Conservation (phyloP, 2,329 filamentous ascomycete species). For the Cladosporium sp. region DNA sequence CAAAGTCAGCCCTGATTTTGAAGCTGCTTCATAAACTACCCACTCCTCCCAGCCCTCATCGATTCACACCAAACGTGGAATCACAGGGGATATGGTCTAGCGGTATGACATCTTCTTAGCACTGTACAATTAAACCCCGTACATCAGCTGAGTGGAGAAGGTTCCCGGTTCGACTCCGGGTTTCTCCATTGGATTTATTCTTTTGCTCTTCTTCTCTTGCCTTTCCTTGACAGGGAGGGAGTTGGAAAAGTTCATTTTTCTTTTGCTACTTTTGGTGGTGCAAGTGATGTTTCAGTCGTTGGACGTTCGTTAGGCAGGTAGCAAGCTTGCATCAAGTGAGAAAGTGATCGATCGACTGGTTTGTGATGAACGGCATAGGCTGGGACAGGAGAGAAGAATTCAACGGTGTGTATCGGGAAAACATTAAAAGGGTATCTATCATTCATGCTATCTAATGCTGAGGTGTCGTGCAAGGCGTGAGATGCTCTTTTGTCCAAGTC, state of each 20-base stretch:
- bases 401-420: too few relatives aligned
- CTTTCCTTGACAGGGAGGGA: neutral
- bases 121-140: neutral
- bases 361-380: too few relatives aligned
- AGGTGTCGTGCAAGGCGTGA: neutral
- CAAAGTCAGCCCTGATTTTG: too few relatives aligned
- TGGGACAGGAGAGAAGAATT: too few relatives aligned
- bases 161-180: conserved; percentile 1
- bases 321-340: too few relatives aligned
- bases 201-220: neutral
- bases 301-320: too few relatives aligned
- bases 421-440: neutral
- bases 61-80: neutral
- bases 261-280: too few relatives aligned
- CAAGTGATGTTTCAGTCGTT: neutral
- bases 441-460: conserved; percentile 12
- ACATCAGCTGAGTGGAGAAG: neutral
- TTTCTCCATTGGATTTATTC: neutral
- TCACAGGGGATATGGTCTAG: neutral
- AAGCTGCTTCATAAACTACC: too few relatives aligned
- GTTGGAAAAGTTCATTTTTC: neutral
- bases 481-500: neutral
- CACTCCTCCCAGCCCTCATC: neutral
- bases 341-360: too few relatives aligned
- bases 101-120: neutral